phyloP scores from a whole-genome alignment of 2,329 filamentous ascomycete genomes.

The Tympanopsis confertula region DNA sequence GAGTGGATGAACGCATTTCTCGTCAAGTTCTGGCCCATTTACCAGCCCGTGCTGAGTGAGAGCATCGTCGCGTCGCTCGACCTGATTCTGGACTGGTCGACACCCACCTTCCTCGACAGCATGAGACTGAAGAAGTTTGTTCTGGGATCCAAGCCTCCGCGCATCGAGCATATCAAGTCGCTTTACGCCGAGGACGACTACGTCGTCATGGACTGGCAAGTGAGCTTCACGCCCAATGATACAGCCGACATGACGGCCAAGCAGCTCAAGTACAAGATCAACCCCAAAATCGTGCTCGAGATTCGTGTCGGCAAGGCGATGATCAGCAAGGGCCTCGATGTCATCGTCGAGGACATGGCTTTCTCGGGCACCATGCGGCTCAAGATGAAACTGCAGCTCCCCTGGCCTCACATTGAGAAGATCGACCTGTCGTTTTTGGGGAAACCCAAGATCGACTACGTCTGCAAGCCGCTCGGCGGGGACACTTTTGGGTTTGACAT shows the following conservation, averaged over 20 bases:
- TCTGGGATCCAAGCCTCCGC: slow-evolving; percentile 84
- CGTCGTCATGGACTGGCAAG: slow-evolving; percentile 99
- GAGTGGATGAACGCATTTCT: slow-evolving; percentile 99
- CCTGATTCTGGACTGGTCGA: slow-evolving; percentile 85
- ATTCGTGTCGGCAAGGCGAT: slow-evolving; percentile 91
- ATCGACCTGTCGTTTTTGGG: slow-evolving; percentile 92
- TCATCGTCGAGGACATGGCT: slow-evolving; percentile 96
- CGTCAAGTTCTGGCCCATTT: slow-evolving; percentile 98
- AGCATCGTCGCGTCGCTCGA: slow-evolving; percentile 90
- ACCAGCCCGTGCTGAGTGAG: slow-evolving; percentile 82
- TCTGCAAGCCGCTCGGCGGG: slow-evolving; percentile 92
- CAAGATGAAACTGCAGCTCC: slow-evolving; percentile 92
- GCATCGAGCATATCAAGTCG: slow-evolving; percentile 95
- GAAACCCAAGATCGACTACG: slow-evolving; percentile 82
- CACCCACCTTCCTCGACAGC: slow-evolving; percentile 85
- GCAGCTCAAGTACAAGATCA: slow-evolving; percentile 89
- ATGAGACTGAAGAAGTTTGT: slow-evolving; percentile 88
- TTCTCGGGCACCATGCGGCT: slow-evolving; percentile 92
- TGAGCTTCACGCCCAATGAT: slow-evolving; percentile 96
- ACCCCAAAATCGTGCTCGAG: slow-evolving; percentile 91
- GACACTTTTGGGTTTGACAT: slow-evolving; percentile 96
- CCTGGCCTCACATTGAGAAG: slow-evolving; percentile 89
- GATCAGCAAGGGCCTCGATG: slow-evolving; percentile 91
- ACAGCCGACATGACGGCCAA: slow-evolving; percentile 78
- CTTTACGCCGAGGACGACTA: slow-evolving; percentile 90